Evolutionary conservation across 2,329 filamentous ascomycete species (phyloP).

Genomic region (Scedosporium boydii): DNA sequence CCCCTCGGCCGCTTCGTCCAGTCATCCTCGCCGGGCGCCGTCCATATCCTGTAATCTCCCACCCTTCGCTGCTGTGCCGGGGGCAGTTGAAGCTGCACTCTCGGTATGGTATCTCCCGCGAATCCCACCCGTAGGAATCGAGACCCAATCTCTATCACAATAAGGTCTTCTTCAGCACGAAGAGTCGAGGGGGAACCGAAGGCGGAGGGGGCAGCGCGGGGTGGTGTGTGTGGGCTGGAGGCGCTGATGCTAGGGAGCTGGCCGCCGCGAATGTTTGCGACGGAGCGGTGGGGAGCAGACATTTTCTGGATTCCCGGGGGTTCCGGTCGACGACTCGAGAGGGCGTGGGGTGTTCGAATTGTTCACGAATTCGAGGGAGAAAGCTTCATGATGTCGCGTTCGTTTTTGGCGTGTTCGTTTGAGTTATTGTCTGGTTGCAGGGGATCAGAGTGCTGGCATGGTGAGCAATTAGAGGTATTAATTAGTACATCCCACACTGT

Average conservation of each 20-base stretch:
- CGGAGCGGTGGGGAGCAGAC: constrained; percentile 13
- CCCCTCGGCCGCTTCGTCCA: constrained; percentile 36
- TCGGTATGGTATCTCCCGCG: constrained; percentile 72
- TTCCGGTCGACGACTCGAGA: background rate
- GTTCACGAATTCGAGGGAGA: background rate
- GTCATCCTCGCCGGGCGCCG: constrained; percentile 38
- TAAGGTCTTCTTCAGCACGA: constrained; percentile 70
- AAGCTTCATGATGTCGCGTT: background rate
- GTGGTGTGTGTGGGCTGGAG: constrained; percentile 44
- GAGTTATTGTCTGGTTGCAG: background rate
- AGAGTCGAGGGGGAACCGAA: constrained; percentile 53
- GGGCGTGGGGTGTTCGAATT: background rate
- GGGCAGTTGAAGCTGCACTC: constrained; percentile 59
- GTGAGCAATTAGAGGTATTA: background rate
- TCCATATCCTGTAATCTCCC: constrained; percentile 73
- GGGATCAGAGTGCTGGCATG: background rate
- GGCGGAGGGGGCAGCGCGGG: constrained; percentile 41
- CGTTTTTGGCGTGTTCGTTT: background rate
- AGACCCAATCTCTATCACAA: constrained; percentile 76
- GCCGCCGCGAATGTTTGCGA: constrained; percentile 45
- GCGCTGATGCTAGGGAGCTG: constrained; percentile 22
- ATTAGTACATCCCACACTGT: background rate
- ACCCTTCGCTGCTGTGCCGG: constrained; percentile 67
- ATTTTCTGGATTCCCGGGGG: background rate
- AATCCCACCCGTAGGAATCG: constrained; percentile 75